phyloP scores from a whole-genome alignment of 306 rosid genomes.

The Crotalaria pallida region DNA sequence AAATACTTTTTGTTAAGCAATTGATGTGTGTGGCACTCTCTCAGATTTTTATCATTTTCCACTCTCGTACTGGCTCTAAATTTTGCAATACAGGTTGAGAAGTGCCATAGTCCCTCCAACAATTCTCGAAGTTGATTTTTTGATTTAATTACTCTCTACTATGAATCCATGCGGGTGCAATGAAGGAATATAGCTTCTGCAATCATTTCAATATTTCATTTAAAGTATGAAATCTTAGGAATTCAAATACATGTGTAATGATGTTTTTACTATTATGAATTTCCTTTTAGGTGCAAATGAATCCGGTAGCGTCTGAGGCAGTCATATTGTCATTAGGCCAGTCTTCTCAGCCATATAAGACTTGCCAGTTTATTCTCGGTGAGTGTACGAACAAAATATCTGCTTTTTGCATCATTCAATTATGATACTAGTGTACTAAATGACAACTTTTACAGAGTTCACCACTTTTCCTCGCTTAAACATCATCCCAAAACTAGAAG shows the following conservation, averaged over 20 bases:
- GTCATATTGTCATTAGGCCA: constrained; percentile 61
- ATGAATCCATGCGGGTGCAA: not conserved
- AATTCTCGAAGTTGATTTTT: not conserved
- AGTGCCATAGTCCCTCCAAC: not conserved
- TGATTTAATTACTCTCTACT: not conserved
- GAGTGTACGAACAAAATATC: constrained; percentile 20
- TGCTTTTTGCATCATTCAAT: not conserved
- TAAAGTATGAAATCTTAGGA: not conserved
- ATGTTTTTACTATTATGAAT: not conserved
- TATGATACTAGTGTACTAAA: not conserved
- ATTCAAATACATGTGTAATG: not conserved
- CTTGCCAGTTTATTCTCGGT: constrained; percentile 92
- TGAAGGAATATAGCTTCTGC: constrained; percentile 7
- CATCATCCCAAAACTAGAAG: not conserved
- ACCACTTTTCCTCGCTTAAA: not conserved
- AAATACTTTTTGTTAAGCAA: not conserved
- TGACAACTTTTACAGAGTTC: not conserved
- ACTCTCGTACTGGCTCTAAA: not conserved
- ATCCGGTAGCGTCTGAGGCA: constrained; percentile 73
- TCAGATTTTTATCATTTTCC: not conserved
- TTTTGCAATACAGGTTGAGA: not conserved
- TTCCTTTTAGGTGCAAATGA: constrained; percentile 67
- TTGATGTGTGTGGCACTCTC: not conserved
- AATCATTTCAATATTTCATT: not conserved
- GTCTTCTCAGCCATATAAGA: constrained; percentile 78